Evolutionary conservation across 1,139 yeast species (phyloP).

Genomic region (Williopsis jadinii): DNA sequence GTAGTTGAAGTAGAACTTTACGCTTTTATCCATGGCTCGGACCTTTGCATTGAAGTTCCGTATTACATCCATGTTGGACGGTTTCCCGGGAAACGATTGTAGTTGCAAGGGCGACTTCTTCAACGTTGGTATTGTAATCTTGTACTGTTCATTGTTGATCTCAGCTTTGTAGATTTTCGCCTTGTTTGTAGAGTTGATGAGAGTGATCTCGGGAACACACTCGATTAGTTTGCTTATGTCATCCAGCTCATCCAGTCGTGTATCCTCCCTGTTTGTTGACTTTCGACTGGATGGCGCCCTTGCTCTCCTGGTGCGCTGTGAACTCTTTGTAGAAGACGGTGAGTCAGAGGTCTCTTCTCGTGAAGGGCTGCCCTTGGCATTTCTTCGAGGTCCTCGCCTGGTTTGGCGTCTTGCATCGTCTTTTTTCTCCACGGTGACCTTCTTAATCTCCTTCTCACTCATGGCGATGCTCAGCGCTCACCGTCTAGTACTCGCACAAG

Average conservation of each 20-base stretch:
- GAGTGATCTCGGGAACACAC: conserved; percentile 9
- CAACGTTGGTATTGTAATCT: conserved; percentile 13
- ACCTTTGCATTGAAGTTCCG: conserved; percentile 15
- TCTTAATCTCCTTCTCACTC: too few species aligned
- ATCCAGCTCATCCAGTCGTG: conserved; percentile 11
- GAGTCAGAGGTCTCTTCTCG: too few species aligned
- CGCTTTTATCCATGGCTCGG: conserved; percentile 7
- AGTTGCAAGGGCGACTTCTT: conserved; percentile 9
- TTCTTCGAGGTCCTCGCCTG: too few species aligned
- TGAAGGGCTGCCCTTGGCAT: too few species aligned
- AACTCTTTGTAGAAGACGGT: too few species aligned
- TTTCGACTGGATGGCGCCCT: too few species aligned
- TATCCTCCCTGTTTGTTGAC: conserved; percentile 3
- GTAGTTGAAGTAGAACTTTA: conserved; percentile 15
- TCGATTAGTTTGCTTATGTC: conserved; percentile 6
- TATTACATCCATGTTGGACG: conserved; percentile 7
- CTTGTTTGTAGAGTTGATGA: conserved; percentile 14
- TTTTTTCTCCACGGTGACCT: too few species aligned
- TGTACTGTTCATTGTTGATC: conserved; percentile 9
- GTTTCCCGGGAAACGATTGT: conserved; percentile 8
- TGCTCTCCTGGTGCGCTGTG: too few species aligned
- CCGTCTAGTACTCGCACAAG: too few species aligned
- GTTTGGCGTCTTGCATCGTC: too few species aligned
- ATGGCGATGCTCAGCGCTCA: too few species aligned
- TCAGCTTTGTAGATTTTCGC: conserved; percentile 14